Evolutionary conservation across 805 yeast genomes (phyloP).

Genomic region (Barnettozyma populi): DNA sequence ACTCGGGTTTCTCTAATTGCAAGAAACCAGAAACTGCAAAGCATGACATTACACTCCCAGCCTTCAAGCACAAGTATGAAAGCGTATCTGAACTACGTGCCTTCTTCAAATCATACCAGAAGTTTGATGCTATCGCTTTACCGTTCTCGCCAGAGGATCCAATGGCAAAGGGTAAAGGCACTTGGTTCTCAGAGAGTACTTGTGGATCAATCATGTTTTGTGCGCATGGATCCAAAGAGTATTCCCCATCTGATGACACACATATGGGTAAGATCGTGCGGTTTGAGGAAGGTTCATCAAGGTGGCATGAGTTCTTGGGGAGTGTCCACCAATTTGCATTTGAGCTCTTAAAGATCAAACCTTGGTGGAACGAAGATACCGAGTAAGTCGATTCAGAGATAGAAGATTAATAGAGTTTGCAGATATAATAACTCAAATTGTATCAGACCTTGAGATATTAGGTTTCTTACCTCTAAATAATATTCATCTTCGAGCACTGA

Average conservation of each 20-base stretch:
- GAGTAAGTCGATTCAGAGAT: neutral
- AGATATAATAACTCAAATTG: too few species aligned
- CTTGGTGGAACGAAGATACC: neutral
- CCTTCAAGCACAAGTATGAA: constrained; percentile 14
- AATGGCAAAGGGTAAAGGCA: constrained; percentile 44
- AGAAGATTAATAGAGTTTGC: neutral
- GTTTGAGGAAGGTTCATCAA: constrained; percentile 13
- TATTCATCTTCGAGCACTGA: too few species aligned
- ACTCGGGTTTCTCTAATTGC: constrained; percentile 52
- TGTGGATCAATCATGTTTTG: constrained; percentile 56
- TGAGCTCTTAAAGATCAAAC: neutral
- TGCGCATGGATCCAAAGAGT: constrained; percentile 14
- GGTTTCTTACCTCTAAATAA: too few species aligned
- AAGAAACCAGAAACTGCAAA: constrained; percentile 28
- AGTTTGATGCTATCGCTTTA: constrained; percentile 39
- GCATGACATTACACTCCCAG: constrained; percentile 27
- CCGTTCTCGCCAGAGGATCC: constrained; percentile 42
- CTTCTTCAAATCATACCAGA: constrained; percentile 33
- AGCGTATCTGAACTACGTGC: constrained; percentile 24
- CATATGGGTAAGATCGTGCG: constrained; percentile 19
- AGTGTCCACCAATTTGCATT: constrained; percentile 9
- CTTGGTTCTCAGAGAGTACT: constrained; percentile 42
- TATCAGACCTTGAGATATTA: too few species aligned
- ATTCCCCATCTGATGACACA: constrained; percentile 2
- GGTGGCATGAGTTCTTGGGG: constrained; percentile 31